phyloP scores from a whole-genome alignment of 495 filamentous ascomycete genomes.

The Trichocladium antarcticum region DNA sequence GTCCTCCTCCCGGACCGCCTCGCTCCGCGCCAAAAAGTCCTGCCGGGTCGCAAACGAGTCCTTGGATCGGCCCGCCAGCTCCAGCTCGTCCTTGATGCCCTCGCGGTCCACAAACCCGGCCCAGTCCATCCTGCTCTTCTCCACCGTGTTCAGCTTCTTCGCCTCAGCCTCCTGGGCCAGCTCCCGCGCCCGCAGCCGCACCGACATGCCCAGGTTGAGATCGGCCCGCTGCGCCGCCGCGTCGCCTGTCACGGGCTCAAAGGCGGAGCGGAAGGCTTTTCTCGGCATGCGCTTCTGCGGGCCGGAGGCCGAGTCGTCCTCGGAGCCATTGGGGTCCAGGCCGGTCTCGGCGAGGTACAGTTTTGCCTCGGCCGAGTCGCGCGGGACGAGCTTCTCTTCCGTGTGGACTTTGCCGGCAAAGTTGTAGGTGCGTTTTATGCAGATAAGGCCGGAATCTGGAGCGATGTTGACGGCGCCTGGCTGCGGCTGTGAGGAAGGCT shows the following conservation, averaged over 20 bases:
- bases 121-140: slow-evolving; percentile 94
- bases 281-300: slow-evolving; percentile 48
- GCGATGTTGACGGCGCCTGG: slow-evolving; percentile 3
- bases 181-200: slow-evolving; percentile 32
- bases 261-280: slow-evolving; percentile 61
- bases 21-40: slow-evolving; percentile 80
- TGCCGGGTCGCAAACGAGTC: slow-evolving; percentile 70
- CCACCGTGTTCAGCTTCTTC: slow-evolving; percentile 87
- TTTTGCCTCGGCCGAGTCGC: slow-evolving; percentile 70
- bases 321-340: slow-evolving; percentile 11
- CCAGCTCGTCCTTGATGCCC: slow-evolving; percentile 84
- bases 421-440: slow-evolving; percentile 78
- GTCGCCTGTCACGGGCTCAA: slow-evolving; percentile 57
- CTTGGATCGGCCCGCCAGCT: slow-evolving; percentile 71
- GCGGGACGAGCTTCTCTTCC: slow-evolving; percentile 68
- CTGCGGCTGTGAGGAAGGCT: slow-evolving; percentile 14
- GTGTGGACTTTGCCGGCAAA: slow-evolving; percentile 82
- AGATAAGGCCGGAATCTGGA: slow-evolving; percentile 44
- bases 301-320: slow-evolving; percentile 18
- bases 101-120: slow-evolving; percentile 84
- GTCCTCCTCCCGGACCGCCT: slow-evolving; percentile 66
- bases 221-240: slow-evolving; percentile 35
- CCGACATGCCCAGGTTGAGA: slow-evolving; percentile 39
- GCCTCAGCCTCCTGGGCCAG: slow-evolving; percentile 40
- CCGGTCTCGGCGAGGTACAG: slow-evolving; percentile 51